Evolutionary conservation across 495 filamentous ascomycete species (phyloP), one percentile per base, ranked within the genome.

Genomic region (Neurospora sublineolata): DNA sequence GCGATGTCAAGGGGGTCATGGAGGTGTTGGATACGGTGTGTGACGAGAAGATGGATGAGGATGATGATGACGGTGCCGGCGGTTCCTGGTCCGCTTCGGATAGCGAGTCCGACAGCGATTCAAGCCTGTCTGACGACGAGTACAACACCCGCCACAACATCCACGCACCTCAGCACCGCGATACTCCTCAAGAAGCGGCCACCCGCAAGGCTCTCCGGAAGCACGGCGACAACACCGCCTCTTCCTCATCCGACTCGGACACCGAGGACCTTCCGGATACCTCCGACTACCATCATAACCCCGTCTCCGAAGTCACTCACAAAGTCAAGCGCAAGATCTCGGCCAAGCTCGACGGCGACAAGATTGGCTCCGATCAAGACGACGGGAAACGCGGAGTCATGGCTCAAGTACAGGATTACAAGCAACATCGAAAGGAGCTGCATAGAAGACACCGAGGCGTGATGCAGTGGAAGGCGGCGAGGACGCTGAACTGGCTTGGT

Each of bases 381-480:
- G 79, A 84, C 52, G 80, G 81, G 12, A 80, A 80, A 27, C 77
- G 82, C 37, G 85, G 87, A 3, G 71, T 78, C 3, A 38, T 80
- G 6, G 79, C 77, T 18, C 82, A 85, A 70, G 18, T 86, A 23
- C 82, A 83, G 72, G 82, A 86, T 67, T 87, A 89, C 76, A 84
- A 84, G 74, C 81, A 84, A 75, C 86, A 90, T 72, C 84, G 85
- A 73, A 84, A 84, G 74, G 81, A 86, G 64, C 83, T 90, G 73
- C 87, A 89, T 76, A 79, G 89, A 67, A 88, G 87, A 75, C 88
- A 91, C 74, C 78, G 87, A 33, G 89, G 89, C 1, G 72, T 90
- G 69, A 91, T 91, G 89, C 89, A 91, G 77, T 92, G 89, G 88
- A 88, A 86, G 77, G 86, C 87, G 30, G 87, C 86, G 70, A 75